phyloP scores from a whole-genome alignment of 805 yeast species.

The Wickerhamiella parazyma region DNA sequence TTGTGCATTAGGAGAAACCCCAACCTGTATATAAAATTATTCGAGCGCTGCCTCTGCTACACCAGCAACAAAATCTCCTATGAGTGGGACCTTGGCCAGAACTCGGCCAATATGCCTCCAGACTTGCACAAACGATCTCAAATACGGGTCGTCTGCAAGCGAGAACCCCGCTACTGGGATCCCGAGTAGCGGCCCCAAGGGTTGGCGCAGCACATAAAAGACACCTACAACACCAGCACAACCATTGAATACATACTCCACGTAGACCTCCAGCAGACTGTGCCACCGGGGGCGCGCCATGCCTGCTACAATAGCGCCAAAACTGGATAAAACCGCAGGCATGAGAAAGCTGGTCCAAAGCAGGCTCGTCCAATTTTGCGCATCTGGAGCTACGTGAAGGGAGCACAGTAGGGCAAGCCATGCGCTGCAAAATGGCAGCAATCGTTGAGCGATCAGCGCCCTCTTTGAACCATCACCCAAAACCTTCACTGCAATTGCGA shows the following conservation, averaged over 20 bases:
- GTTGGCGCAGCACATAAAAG: neutral
- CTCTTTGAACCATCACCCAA: no score
- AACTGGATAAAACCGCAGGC: neutral
- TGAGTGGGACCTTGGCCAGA: neutral
- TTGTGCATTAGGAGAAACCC: conserved; percentile 37
- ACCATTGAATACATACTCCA: neutral
- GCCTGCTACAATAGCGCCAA: neutral
- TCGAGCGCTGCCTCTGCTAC: neutral
- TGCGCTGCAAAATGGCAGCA: neutral
- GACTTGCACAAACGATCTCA: neutral
- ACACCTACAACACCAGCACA: neutral
- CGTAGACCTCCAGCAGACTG: neutral
- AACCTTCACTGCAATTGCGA: no score
- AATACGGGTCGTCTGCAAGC: neutral
- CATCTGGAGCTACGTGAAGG: neutral
- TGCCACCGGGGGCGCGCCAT: neutral
- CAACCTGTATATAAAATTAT: neutral
- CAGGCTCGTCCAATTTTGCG: neutral
- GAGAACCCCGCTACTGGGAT: neutral
- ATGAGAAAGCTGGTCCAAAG: neutral
- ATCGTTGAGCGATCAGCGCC: neutral
- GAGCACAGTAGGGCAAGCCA: neutral
- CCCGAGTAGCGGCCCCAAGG: neutral
- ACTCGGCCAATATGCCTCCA: neutral
- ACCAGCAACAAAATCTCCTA: neutral